Percentiles rank a stretch among this genome's conserved stretches.
Evolutionary conservation across 2,329 filamentous ascomycete genomes (phyloP).

Genomic region (Xylaria sp.): DNA sequence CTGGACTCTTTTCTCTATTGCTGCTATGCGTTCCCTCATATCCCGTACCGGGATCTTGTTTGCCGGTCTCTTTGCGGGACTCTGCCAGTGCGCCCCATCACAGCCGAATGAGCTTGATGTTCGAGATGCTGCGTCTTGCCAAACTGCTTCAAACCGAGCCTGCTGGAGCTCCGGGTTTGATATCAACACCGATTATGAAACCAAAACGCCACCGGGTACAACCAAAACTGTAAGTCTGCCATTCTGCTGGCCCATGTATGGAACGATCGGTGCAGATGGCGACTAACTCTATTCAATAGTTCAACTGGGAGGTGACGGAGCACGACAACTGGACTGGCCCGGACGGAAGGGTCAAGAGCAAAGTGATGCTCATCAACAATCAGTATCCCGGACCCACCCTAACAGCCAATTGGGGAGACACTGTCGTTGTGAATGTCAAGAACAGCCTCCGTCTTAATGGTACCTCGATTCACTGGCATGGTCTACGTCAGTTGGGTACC

Average conservation of each 20-base stretch:
- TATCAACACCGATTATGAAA: constrained; percentile 45
- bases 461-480: constrained; percentile 55
- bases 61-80: constrained; percentile 24
- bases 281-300: constrained; percentile 30
- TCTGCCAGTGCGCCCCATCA: constrained; percentile 30
- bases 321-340: constrained; percentile 41
- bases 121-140: constrained; percentile 30
- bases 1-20: not conserved
- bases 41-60: constrained; percentile 14
- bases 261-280: not conserved
- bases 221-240: constrained; percentile 32
- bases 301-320: constrained; percentile 41
- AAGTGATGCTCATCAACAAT: constrained; percentile 70
- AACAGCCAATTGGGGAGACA: constrained; percentile 71
- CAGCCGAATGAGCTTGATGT: constrained; percentile 17
- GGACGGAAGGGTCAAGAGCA: constrained; percentile 41
- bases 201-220: constrained; percentile 35
- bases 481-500: constrained; percentile 50
- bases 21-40: constrained; percentile 27
- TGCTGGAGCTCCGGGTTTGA: constrained; percentile 43
- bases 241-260: constrained; percentile 51
- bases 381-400: constrained; percentile 75
- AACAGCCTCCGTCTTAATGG: constrained; percentile 68
- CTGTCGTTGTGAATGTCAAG: constrained; percentile 71
- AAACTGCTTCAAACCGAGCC: constrained; percentile 40